phyloP scores from a whole-genome alignment of 1,284 basidiomycete species.

The Sporisorium iseilematis-ciliati region DNA sequence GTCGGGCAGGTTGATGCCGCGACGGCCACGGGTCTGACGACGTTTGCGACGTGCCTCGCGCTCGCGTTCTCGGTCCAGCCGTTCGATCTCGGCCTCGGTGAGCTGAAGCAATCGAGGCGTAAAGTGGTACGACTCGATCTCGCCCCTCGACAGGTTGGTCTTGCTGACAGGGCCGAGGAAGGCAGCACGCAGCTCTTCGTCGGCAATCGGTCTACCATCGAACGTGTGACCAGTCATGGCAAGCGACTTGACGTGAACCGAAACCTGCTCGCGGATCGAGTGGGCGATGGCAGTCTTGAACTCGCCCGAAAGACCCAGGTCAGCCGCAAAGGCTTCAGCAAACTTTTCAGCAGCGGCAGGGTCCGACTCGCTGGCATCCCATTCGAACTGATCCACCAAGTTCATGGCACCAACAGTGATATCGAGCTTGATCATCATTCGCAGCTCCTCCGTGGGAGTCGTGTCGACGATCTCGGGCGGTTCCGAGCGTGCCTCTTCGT shows the following conservation, averaged over 20 bases:
- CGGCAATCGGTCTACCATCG: conserved; percentile 82
- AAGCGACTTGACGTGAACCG: conserved; percentile 89
- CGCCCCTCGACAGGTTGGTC: conserved; percentile 73
- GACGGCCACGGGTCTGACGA: conserved; percentile 85
- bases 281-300: conserved; percentile 91
- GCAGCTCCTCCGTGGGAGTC: conserved; percentile 76
- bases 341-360: conserved; percentile 90
- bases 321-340: conserved; percentile 85
- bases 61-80: conserved; percentile 92
- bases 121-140: conserved; percentile 76
- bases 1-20: conserved; percentile 91
- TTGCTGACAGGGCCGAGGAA: conserved; percentile 81
- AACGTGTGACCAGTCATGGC: conserved; percentile 89
- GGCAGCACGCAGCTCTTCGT: conserved; percentile 90
- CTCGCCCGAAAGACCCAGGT: conserved; percentile 90
- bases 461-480: conserved; percentile 40
- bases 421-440: conserved; percentile 94
- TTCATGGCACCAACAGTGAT: conserved; percentile 94
- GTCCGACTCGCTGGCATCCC: conserved; percentile 85
- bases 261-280: conserved; percentile 93
- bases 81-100: conserved; percentile 84
- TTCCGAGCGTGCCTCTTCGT: conserved; percentile 69
- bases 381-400: conserved; percentile 96
- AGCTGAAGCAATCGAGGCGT: conserved; percentile 91
- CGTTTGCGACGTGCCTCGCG: conserved; percentile 87